Evolutionary conservation across 2,329 filamentous ascomycete species (phyloP), one percentile per base, ranked within the genome.

Genomic region (Exophiala viscosa): DNA sequence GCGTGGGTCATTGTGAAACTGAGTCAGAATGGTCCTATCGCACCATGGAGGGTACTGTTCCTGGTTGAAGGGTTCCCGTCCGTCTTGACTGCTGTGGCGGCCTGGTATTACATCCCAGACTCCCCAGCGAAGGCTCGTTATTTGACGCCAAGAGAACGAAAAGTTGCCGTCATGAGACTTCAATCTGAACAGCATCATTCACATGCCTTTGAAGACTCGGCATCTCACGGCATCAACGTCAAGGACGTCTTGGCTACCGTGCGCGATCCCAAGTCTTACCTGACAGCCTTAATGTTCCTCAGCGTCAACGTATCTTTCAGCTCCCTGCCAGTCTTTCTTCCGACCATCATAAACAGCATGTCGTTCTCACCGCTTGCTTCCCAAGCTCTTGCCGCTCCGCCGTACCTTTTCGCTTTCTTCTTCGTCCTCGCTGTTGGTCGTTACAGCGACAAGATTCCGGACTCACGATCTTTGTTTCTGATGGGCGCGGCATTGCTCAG

Each of bases 261-360:
- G 14, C 48, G 43, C 33, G 86, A 90, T 68, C 85, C 86, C 0
- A 84, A 84, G 60, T 81, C 81, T 52, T 92, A 88, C 73, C 75
- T 92, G 38, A 87, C 87, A 3, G 86, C 89, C 20, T 70, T 82
- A 62, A 95, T 95, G 81, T 88, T 95, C 76, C 90, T 95, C 74
- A 83, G 86, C 68, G 84, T 87, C 65, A 95, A 96, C 70, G 86
- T 95, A 67, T 87, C 90, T 10, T 96, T 95, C 73, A 85, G 84
- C 64, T 92, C 87, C 17, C 83, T 95, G 66, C 90, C 90, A 2
- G 88, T 93, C 44, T 95, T 95, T 67, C 78, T 95, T 2, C 90
- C 90, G 33, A 90, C 87, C 18, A 89, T 95, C 57, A 79, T 95
- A 42, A 42, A 44, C 55, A 76, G 73, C 54, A 84, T 95, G 88